Evolutionary conservation across 345 rosid species (phyloP), one percentile per base, ranked within the genome.

Genomic region (Noccaea bulbosa): DNA sequence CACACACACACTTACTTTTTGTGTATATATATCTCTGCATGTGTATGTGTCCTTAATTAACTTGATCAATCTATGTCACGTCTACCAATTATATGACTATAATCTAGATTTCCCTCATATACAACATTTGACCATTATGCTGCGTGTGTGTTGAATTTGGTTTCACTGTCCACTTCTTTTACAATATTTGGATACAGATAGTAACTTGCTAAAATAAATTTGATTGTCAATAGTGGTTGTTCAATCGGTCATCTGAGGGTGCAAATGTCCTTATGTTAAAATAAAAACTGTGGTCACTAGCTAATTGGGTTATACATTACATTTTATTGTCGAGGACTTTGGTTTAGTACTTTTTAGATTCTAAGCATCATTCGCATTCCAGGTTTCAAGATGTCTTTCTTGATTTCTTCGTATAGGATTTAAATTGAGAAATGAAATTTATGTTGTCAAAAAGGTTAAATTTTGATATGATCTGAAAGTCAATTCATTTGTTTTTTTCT

Each of bases 11-110:
- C 35, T 15, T 5, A 12, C 7, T 51, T 0, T 54, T n/a, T 59
- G 7, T 24, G 6, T 45, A 37, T 52, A 14, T 46, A 33, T 22
- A 22, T 37, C 14, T 65, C 4, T 63, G 62, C 43, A 67, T 67
- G 65, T 72, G 65, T 64, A 54, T 54, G 15, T 65, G 65, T 65
- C 59, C 45, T 55, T 72, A n/a, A n/a, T 15, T 55, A n/a, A 3
- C 30, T 54, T 62, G 30, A 54, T 72, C 65, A 72, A n/a, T 64
- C 70, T 54, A 45, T 65, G 64, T 63, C 46, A 72, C 64, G 62
- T 63, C 64, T 54, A 45, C 70, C 64, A 24, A 72, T 30, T 14
- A 11, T 35, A 16, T 8, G 35, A 27, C 30, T 22, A 14, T 7
- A 35, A 5, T 64, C 38, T 38, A 22, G 30, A 72, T 54, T 48